Base-by-base conservation (phyloP, 805 yeast genomes). In the Isabelozyma rhagii region DNA sequence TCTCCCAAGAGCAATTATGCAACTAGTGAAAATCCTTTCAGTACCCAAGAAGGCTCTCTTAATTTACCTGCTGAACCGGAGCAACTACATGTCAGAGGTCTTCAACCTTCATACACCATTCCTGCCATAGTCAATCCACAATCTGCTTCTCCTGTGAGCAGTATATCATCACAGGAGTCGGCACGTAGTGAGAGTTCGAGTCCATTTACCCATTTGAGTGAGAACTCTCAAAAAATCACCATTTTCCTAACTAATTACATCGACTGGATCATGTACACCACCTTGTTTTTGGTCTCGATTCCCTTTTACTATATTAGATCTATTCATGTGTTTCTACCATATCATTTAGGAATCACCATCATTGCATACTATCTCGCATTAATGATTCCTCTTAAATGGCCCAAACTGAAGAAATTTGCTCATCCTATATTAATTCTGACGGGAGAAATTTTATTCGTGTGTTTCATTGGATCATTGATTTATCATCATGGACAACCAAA, bases 361-460 rank as follows among this genome's bases (percentile, higher is more conserved):
- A 55, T 83, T 39, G 68, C 83, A 18, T 87, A 84, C 62, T 75
- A 78, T 51, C 54, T 71, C 9, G 80, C 84, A 36, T 59, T 79
- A 38, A 65, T 76, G 18, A 70, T 79, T 17, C 76, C 84, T 3
- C 61, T 64, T 46, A 64, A 58, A 39, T 71, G 64, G 83, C 57
- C 80, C 69, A 21, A 72, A 58, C 51, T 78, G 58, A 67, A 77
- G 74, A 60, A 76, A 67, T 61, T 78, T 71, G 73, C 87, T 13
- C 94, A 88, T 60, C 96, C 96, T 0, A 86, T 88, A 34, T 68
- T 88, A 45, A 72, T 85, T 29, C 80, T 84, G 53, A 85, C 89
- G 5, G 83, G 80, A 1, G 57, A 78, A n/a, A 79, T 85, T n/a
- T 72, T 86, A 58, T 70, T 88, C 27, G 72, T 83, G 10, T 83